Percentiles rank a stretch among this genome's conserved stretches.
Conservation (phyloP, 129 eudicot species). For the Logfia minima region DNA sequence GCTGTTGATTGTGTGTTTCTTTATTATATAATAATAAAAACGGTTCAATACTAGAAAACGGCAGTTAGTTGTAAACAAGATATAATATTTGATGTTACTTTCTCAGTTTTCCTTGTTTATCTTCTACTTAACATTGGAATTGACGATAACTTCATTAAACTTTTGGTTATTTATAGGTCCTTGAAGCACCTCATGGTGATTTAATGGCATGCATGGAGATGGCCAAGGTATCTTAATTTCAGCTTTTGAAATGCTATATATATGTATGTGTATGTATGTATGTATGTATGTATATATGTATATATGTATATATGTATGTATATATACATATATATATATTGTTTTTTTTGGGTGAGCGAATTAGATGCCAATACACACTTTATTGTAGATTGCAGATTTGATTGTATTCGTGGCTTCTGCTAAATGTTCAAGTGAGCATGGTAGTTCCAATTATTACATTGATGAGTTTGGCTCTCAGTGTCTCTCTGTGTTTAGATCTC, state of each 20-base stretch:
- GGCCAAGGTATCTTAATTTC: slow-evolving; percentile 74
- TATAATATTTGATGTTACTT: background rate
- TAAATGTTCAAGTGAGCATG: slow-evolving; percentile 49
- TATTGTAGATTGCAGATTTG: slow-evolving; percentile 84
- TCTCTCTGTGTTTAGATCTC: slow-evolving; percentile 81
- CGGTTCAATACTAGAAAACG: background rate
- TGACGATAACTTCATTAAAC: background rate
- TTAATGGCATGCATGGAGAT: slow-evolving; percentile 86
- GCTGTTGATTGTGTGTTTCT: background rate
- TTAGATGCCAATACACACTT: background rate
- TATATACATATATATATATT: background rate
- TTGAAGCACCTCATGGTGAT: slow-evolving; percentile 97
- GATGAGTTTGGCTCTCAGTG: slow-evolving; percentile 93
- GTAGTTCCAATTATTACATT: slow-evolving; percentile 48
- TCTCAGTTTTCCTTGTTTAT: slow-evolving; percentile 3
- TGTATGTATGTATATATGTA: background rate
- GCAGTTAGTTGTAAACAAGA: background rate
- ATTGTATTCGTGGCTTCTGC: slow-evolving; percentile 91
- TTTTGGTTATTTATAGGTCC: slow-evolving; percentile 44
- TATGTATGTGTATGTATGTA: background rate
- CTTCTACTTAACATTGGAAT: slow-evolving; percentile 1
- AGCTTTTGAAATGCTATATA: background rate
- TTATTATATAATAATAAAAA: too few species aligned
- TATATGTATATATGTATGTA: background rate
- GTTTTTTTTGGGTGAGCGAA: slow-evolving; percentile 14